Conservation (phyloP, 2,329 filamentous ascomycete genomes). For the Huntiella savannae region DNA sequence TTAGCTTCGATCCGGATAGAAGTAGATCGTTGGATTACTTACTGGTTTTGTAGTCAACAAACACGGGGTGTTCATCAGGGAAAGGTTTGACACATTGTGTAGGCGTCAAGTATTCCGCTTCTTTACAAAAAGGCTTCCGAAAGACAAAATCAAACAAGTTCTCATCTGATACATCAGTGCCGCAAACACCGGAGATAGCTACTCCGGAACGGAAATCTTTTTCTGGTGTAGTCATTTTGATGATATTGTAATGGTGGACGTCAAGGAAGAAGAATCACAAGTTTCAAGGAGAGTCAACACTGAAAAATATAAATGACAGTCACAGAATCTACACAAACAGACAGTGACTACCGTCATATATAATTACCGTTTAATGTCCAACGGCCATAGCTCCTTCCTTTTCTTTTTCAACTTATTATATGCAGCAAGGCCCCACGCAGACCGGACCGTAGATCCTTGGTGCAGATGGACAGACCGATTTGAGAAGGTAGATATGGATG, state of each 20-base stretch:
- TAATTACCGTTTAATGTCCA: too few relatives aligned
- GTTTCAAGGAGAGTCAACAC: neutral
- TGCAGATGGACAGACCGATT: too few relatives aligned
- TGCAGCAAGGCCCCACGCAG: too few relatives aligned
- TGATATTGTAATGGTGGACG: neutral
- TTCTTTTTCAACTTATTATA: too few relatives aligned
- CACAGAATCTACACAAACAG: too few relatives aligned
- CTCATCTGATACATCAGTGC: constrained; percentile 12
- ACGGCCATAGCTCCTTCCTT: too few relatives aligned
- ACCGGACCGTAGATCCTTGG: too few relatives aligned
- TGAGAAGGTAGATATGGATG: too few relatives aligned
- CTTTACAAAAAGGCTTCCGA: constrained; percentile 19
- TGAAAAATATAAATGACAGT: too few relatives aligned
- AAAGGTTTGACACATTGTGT: constrained; percentile 18
- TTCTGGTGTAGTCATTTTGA: constrained; percentile 1
- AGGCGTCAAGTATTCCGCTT: constrained; percentile 16
- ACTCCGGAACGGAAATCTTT: constrained; percentile 12
- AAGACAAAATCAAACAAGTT: constrained; percentile 22
- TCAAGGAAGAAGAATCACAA: neutral
- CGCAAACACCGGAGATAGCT: neutral
- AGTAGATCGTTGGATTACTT: constrained; percentile 9
- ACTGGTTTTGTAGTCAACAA: constrained; percentile 24
- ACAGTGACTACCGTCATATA: too few relatives aligned
- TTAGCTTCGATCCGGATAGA: neutral
- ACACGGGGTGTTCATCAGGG: constrained; percentile 19